A percentile compares a stretch with the other conserved stretches of the same genome.
Evolutionary conservation across 371 early-diverging fungal species (phyloP).

Genomic region (Basidiobolus heterosporus): DNA sequence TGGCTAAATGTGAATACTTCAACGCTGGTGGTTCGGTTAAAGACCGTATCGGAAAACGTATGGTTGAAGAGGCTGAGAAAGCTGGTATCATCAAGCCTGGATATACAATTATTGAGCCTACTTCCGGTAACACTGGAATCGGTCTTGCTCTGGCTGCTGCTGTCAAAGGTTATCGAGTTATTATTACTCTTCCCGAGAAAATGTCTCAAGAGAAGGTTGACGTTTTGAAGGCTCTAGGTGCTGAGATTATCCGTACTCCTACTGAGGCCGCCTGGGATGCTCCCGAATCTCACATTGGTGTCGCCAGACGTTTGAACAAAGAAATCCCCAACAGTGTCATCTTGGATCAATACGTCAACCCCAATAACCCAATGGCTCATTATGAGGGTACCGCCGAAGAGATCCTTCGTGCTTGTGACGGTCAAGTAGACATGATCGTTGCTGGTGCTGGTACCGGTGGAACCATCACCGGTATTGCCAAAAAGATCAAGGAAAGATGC

Average conservation of each 20-base stretch:
- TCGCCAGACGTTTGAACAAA: slow-evolving; percentile 76
- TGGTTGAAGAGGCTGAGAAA: slow-evolving; percentile 87
- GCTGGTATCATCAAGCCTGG: slow-evolving; percentile 80
- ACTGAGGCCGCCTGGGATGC: slow-evolving; percentile 96
- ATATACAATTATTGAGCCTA: slow-evolving; percentile 85
- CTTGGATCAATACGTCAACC: slow-evolving; percentile 86
- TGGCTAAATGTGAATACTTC: slow-evolving; percentile 94
- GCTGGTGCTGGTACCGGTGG: slow-evolving; percentile 95
- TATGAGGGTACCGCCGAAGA: slow-evolving; percentile 86
- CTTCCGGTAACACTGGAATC: slow-evolving; percentile 92
- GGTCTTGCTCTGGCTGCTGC: slow-evolving; percentile 85
- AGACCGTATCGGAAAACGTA: slow-evolving; percentile 86
- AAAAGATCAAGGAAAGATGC: slow-evolving; percentile 81
- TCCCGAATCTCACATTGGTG: slow-evolving; percentile 91
- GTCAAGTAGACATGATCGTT: slow-evolving; percentile 89
- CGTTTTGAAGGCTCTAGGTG: slow-evolving; percentile 88
- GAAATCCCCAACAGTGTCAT: slow-evolving; percentile 91
- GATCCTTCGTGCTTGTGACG: slow-evolving; percentile 66
- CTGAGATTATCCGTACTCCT: slow-evolving; percentile 93
- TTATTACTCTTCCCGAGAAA: slow-evolving; percentile 94
- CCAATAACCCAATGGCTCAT: slow-evolving; percentile 91
- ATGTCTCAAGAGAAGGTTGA: slow-evolving; percentile 96
- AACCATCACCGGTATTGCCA: slow-evolving; percentile 86
- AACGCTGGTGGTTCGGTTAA: slow-evolving; percentile 96
- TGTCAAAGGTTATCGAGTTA: slow-evolving; percentile 89